phyloP scores from a whole-genome alignment of 1,139 yeast species.

The Blastobotrys malaysiensis region DNA sequence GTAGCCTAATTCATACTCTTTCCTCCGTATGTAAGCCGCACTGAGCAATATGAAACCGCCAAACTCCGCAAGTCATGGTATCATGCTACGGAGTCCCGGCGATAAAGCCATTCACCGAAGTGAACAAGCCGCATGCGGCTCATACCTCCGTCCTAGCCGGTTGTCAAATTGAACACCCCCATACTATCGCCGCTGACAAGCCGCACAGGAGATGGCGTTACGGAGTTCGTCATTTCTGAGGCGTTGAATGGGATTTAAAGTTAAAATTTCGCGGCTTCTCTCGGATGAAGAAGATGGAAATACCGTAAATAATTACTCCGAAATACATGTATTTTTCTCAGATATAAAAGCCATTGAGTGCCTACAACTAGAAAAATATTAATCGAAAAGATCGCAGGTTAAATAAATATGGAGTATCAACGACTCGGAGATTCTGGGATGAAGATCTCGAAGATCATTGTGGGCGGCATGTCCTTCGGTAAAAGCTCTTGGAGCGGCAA shows the following conservation, averaged over 20 bases:
- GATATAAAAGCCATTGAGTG: background rate
- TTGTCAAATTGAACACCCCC: too few relatives aligned
- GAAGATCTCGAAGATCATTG: slow-evolving; percentile 45
- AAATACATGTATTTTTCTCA: too few relatives aligned
- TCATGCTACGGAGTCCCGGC: too few relatives aligned
- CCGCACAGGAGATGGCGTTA: too few relatives aligned
- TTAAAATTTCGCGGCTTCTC: background rate
- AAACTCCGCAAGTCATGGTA: too few relatives aligned
- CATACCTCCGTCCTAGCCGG: background rate
- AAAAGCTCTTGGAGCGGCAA: slow-evolving; percentile 38
- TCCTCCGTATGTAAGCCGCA: background rate
- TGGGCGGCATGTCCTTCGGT: slow-evolving; percentile 58
- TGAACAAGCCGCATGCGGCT: background rate
- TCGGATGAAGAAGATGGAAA: background rate
- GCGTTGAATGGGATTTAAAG: background rate
- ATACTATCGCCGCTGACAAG: background rate
- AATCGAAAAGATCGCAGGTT: too few relatives aligned
- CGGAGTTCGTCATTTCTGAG: too few relatives aligned
- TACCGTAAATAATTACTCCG: too few relatives aligned
- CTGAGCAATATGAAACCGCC: background rate
- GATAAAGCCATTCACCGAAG: too few relatives aligned
- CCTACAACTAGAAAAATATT: too few relatives aligned
- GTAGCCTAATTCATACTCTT: background rate
- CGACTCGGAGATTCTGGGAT: slow-evolving; percentile 46
- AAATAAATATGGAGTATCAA: slow-evolving; percentile 8